Conservation (phyloP, 179 eudicot genomes). For the Spergularia azorica region DNA sequence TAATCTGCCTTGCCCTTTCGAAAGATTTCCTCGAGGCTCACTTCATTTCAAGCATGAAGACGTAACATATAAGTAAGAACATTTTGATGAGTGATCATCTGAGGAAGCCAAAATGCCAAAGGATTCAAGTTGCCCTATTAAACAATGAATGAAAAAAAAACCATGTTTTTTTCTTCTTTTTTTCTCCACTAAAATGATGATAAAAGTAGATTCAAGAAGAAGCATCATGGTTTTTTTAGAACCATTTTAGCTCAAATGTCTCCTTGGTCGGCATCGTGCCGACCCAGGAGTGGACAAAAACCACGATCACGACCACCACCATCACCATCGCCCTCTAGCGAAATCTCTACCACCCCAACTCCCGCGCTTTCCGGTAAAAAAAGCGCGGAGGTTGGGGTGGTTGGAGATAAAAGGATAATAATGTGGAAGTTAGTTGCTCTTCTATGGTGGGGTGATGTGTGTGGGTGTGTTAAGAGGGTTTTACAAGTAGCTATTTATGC, state of each 20-base stretch:
- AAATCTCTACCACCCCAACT: conserved; percentile 10
- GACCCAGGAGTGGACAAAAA: conserved; percentile 27
- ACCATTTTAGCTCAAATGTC: conserved; percentile 25
- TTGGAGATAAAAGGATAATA: neutral
- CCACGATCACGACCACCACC: conserved; percentile 12
- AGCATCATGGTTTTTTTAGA: conserved; percentile 7
- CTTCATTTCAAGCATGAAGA: conserved; percentile 44
- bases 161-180: neutral
- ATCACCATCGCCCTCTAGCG: neutral
- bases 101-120: conserved; percentile 45
- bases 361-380: neutral
- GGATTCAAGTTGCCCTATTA: conserved; percentile 50
- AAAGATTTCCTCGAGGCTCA: conserved; percentile 45
- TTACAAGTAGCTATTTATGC: conserved; percentile 9
- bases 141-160: conserved; percentile 11
- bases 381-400: conserved; percentile 9
- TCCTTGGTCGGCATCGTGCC: neutral
- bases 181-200: too few relatives aligned
- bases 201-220: neutral
- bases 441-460: conserved; percentile 8
- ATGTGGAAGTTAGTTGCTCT: neutral
- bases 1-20: conserved; percentile 50
- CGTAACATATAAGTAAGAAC: neutral
- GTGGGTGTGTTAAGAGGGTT: conserved; percentile 32
- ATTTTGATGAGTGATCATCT: conserved; percentile 4